These are phyloP conservation scores for Peronospora farinosa DNA, from an alignment of 352 stramenopile species.

Conservation along the genomic window DNA sequence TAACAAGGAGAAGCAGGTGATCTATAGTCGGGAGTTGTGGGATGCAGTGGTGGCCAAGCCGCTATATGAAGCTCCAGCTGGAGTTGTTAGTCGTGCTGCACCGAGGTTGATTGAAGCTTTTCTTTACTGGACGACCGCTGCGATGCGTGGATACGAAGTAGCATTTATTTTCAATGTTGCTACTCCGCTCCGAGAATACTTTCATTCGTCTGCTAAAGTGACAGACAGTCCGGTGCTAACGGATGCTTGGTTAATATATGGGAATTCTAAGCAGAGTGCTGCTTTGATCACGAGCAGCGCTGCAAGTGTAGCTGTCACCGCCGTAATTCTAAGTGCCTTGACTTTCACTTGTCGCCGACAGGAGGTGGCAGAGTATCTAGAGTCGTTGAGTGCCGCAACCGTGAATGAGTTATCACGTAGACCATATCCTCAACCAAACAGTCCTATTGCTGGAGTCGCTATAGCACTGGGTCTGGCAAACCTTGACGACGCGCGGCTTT, in stretches of 20 bases:
- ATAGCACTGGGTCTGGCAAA: conserved; percentile 23
- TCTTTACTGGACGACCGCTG: conserved; percentile 24
- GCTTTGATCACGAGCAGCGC: conserved; percentile 4
- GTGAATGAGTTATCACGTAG: conserved; percentile 19
- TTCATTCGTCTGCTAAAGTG: conserved; percentile 4
- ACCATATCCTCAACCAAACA: conserved; percentile 20
- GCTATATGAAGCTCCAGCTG: conserved; percentile 7
- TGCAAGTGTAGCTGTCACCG: conserved; percentile 15
- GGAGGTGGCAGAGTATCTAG: conserved; percentile 15
- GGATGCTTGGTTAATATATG: conserved; percentile 16
- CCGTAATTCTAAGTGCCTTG: conserved; percentile 21
- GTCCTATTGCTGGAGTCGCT: conserved; percentile 14
- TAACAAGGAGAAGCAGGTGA: conserved; percentile 20
- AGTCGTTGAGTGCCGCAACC: conserved; percentile 10
- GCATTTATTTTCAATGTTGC: conserved; percentile 31
- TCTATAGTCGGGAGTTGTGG: conserved; percentile 24
- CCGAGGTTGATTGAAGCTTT: conserved; percentile 20
- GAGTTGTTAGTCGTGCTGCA: neutral
- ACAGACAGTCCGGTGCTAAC: conserved; percentile 5
- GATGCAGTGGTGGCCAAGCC: conserved; percentile 19
- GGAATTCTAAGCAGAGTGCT: conserved; percentile 2
- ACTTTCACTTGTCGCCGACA: neutral
- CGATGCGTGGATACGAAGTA: conserved; percentile 33
- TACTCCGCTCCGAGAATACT: conserved; percentile 14
- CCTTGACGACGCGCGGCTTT: conserved; percentile 14